Percentiles rank a stretch among this genome's conserved stretches.
Conservation (phyloP, 1,284 basidiomycete genomes). For the Ceratobasidium sp. region DNA sequence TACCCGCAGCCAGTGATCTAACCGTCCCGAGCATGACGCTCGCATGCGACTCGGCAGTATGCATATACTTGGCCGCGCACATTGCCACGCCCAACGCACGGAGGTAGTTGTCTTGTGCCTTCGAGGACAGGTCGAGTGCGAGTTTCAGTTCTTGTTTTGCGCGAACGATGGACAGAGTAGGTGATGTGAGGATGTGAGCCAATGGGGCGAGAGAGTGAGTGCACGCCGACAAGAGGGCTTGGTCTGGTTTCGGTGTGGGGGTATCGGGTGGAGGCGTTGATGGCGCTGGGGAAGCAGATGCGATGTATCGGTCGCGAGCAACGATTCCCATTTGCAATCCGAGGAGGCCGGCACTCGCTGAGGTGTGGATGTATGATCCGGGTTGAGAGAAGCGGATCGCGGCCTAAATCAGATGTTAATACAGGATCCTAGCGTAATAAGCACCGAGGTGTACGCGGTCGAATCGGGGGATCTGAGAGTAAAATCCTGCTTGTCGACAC, state of each 20-base stretch:
- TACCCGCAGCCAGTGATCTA: conserved; percentile 69
- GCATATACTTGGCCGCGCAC: conserved; percentile 69
- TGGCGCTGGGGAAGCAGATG: conserved; percentile 39
- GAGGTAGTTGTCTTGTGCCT: conserved; percentile 70
- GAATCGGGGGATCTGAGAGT: too few species aligned
- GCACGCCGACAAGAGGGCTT: conserved; percentile 36
- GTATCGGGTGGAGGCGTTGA: not conserved
- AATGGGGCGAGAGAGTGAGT: conserved; percentile 26
- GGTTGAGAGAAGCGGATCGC: not conserved
- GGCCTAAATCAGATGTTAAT: too few species aligned
- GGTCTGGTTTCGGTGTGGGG: not conserved
- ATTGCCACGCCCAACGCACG: conserved; percentile 70
- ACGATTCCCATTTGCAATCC: conserved; percentile 42
- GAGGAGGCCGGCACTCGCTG: conserved; percentile 6
- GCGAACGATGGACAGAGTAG: conserved; percentile 50
- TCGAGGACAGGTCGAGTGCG: conserved; percentile 63
- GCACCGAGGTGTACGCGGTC: too few species aligned
- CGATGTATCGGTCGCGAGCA: conserved; percentile 39
- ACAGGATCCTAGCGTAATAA: too few species aligned
- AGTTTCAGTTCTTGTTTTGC: conserved; percentile 58
- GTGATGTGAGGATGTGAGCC: conserved; percentile 4
- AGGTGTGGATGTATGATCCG: conserved; percentile 29
- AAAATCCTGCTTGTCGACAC: too few species aligned
- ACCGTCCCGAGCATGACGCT: conserved; percentile 66
- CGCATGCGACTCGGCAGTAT: conserved; percentile 72